phyloP scores from a whole-genome alignment of 1,139 yeast species.

The Blastobotrys persicus region DNA sequence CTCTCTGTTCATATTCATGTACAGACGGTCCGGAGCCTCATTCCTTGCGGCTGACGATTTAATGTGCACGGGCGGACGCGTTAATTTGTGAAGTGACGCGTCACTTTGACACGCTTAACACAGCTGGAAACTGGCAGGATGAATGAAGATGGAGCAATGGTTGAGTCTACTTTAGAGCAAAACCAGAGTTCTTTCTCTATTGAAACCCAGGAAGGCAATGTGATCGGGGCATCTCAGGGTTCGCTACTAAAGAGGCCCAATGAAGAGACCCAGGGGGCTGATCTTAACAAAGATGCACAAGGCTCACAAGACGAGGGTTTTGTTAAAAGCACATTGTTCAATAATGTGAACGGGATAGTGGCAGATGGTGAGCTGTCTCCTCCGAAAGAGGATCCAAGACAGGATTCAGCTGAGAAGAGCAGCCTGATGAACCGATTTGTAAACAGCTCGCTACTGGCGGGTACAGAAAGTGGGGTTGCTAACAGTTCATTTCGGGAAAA shows the following conservation, averaged over 20 bases:
- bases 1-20: too few species aligned
- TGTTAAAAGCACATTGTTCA: slow-evolving; percentile 1
- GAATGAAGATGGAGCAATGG: not conserved
- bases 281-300: not conserved
- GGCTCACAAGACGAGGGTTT: not conserved
- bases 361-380: too few species aligned
- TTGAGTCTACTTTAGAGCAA: not conserved
- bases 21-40: too few species aligned
- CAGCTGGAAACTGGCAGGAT: not conserved
- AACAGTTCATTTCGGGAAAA: not conserved
- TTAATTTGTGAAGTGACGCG: not conserved
- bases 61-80: not conserved
- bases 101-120: too few species aligned
- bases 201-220: not conserved
- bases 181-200: not conserved
- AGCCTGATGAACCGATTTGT: too few species aligned
- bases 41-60: too few species aligned
- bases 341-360: not conserved
- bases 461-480: not conserved
- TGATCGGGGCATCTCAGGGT: too few species aligned
- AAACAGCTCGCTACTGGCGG: too few species aligned
- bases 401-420: too few species aligned
- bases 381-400: too few species aligned
- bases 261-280: not conserved
- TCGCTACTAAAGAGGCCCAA: not conserved